phyloP scores from a whole-genome alignment of 176 grass and related monocot species.

The Elymus sibiricus region DNA sequence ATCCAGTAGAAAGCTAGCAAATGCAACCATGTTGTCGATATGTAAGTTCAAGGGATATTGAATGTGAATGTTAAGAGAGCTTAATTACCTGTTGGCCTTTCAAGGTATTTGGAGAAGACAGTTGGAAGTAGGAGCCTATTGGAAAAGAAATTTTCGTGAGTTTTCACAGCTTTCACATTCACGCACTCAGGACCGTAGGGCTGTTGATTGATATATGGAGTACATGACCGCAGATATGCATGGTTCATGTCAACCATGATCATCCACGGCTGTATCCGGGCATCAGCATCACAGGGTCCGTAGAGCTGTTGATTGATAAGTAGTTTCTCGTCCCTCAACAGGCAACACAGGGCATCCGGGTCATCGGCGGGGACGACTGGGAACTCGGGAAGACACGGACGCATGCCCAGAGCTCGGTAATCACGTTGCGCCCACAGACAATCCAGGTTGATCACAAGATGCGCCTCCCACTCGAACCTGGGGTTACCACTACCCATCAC shows the following conservation, averaged over 20 bases:
- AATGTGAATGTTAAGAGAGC: neutral
- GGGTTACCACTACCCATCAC: neutral
- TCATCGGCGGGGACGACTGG: neutral
- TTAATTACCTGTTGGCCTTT: neutral
- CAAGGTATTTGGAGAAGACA: neutral
- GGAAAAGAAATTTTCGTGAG: neutral
- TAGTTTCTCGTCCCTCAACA: neutral
- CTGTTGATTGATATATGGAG: neutral
- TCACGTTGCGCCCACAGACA: neutral
- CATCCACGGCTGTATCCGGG: neutral
- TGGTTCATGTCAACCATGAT: neutral
- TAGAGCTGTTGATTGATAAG: neutral
- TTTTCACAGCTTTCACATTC: too few species aligned
- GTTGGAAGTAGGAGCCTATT: neutral
- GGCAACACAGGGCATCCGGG: neutral
- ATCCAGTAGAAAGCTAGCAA: neutral
- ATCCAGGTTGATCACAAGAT: neutral
- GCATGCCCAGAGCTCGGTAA: neutral
- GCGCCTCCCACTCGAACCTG: neutral
- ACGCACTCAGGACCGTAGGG: too few species aligned
- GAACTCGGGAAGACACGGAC: neutral
- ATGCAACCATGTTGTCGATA: neutral
- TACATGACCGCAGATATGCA: neutral
- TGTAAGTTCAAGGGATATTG: neutral
- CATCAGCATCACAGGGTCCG: too few species aligned